Conservation (phyloP, 2,329 filamentous ascomycete species). For the Colletotrichum gigasporum region DNA sequence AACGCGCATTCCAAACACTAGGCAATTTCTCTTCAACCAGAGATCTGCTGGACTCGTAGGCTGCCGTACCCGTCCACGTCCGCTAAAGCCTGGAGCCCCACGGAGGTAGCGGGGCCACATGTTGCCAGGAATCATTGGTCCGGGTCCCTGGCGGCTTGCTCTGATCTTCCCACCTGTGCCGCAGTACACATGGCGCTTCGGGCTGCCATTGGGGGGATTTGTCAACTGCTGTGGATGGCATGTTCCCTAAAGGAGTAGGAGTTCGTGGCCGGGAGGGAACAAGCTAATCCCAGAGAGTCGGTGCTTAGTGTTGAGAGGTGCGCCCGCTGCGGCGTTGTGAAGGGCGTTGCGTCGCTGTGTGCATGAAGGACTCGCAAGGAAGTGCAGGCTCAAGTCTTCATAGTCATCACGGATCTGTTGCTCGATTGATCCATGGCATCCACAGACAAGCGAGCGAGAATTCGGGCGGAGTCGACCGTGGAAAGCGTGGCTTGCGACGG, state of each 20-base stretch:
- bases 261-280: constrained; percentile 14
- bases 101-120: neutral
- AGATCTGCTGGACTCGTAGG: constrained; percentile 10
- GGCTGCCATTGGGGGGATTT: constrained; percentile 9
- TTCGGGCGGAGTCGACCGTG: constrained; percentile 18
- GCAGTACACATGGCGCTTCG: constrained; percentile 9
- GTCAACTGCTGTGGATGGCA: neutral
- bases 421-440: constrained; percentile 24
- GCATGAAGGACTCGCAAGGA: constrained; percentile 5
- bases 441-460: constrained; percentile 21
- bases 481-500: constrained; percentile 18
- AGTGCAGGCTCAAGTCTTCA: constrained; percentile 6
- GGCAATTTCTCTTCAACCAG: constrained; percentile 4
- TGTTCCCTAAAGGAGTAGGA: neutral
- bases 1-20: constrained; percentile 7
- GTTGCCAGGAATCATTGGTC: neutral
- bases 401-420: constrained; percentile 28
- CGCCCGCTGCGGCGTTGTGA: constrained; percentile 8
- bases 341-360: too few relatives aligned
- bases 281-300: constrained; percentile 17
- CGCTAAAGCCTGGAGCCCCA: too few relatives aligned
- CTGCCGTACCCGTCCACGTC: constrained; percentile 22
- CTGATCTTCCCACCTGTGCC: neutral
- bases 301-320: constrained; percentile 3
- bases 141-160: neutral